Base-by-base conservation (phyloP, 495 filamentous ascomycete species). In the Entonaema liquescens region DNA sequence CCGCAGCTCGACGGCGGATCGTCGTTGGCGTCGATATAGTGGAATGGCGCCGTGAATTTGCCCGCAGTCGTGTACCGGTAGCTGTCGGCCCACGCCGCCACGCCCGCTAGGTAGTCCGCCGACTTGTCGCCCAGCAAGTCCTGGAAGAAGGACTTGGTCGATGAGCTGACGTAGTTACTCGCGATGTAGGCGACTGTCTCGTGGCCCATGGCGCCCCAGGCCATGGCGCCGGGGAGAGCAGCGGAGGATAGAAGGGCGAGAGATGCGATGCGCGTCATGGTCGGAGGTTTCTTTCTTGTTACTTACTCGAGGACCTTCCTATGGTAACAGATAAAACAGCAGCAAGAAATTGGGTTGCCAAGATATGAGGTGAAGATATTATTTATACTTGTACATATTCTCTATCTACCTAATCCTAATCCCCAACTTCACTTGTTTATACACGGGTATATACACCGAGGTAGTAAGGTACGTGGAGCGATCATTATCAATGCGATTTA, bases 21-120 rank as follows among this genome's bases (percentile, higher is more conserved):
- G 68, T 92, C 90, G 50, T 87, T 76, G 5, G 89, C 89, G 78
- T 92, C 88, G 72, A 91, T 88, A 72, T 81, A 90, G 76, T 91
- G 89, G 61, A 80, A 86, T 0, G 83, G 78, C 7, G 79, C 77
- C 26, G 83, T 86, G 80, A 83, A 90, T 28, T 64, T 76, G 9
- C 88, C 88, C 5, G 79, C 88, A 0, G 75, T 67, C 29, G 86
- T 88, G 38, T 81, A 80, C 23, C 87, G 81, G 70, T 87, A 91
- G 29, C 76, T 72, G 70, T 91, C 89, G 26, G 84, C 89, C 88
- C 88, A 91, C 2, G 86, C 81, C 19, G 89, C 88, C 15, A 89
- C 82, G 52, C 79, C 80, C 12, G 88, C 88, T 23, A 91, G 79
- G 68, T 89, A 89, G 7, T 80, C 79, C n/a, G 77, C 77, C 1